phyloP scores from a whole-genome alignment of 352 stramenopile genomes.

The Peronospora farinosa region DNA sequence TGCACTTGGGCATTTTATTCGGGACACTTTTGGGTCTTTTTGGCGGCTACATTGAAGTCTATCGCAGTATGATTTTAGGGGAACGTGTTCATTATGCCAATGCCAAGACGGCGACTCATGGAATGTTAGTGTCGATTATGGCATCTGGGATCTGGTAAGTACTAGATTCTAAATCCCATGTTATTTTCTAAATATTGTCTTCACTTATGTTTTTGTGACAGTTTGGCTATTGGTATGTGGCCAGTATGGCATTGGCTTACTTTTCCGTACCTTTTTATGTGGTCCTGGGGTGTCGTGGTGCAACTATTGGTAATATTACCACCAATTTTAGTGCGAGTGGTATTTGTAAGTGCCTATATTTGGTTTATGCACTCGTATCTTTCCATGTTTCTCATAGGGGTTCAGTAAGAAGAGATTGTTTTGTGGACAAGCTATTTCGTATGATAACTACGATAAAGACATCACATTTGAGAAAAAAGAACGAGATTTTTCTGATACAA shows the following conservation, averaged over 20 bases:
- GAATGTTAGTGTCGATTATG: conserved; percentile 56
- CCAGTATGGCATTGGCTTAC: conserved; percentile 72
- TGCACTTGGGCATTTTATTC: conserved; percentile 48
- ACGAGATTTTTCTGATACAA: no score
- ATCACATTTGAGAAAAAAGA: no score
- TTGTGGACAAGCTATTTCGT: no score
- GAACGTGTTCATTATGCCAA: conserved; percentile 60
- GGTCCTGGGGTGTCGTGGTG: conserved; percentile 73
- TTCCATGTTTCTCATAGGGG: conserved; percentile 24
- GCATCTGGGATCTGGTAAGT: conserved; percentile 47
- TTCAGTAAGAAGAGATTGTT: background rate
- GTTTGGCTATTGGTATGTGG: conserved; percentile 69
- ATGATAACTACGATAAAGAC: no score
- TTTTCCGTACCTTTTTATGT: conserved; percentile 75
- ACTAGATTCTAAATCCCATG: background rate
- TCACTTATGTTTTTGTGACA: conserved; percentile 10
- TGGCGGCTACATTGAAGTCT: conserved; percentile 66
- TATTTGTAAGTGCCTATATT: conserved; percentile 52
- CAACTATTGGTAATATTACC: conserved; percentile 62
- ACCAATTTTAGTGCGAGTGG: conserved; percentile 46
- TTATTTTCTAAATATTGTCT: background rate
- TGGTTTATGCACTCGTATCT: conserved; percentile 79
- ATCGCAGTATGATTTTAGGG: conserved; percentile 46
- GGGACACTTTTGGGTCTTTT: conserved; percentile 52
- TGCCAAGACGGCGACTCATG: conserved; percentile 58